Percentiles rank a stretch among this genome's conserved stretches.
These are phyloP conservation scores for Neoscytalidium dimidiatum DNA, from an alignment of 2,329 filamentous ascomycete species.

Conservation along the genomic window DNA sequence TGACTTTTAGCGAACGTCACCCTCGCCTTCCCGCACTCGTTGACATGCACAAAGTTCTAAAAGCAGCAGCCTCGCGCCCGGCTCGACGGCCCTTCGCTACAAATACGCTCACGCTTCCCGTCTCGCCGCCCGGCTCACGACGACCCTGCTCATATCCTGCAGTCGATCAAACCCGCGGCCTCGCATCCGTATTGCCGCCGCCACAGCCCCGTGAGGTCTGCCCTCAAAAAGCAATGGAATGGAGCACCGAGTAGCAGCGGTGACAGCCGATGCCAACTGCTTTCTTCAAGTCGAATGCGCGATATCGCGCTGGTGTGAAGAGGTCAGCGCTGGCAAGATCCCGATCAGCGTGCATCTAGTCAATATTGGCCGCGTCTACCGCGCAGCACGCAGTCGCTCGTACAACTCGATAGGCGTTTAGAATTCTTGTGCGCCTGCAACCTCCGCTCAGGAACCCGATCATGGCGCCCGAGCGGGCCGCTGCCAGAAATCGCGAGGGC, in stretches of 20 bases:
- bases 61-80: not conserved
- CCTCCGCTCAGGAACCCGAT: not conserved
- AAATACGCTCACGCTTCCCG: not conserved
- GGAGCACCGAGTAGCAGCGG: not conserved
- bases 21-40: not conserved
- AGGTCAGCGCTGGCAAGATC: not conserved
- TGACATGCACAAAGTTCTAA: not conserved
- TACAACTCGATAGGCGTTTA: not conserved
- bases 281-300: not conserved
- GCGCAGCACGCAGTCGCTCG: not conserved
- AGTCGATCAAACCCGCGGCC: slow-evolving; percentile 1
- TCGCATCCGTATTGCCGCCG: not conserved
- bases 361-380: not conserved
- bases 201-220: not conserved
- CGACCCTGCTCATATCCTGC: not conserved
- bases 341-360: not conserved
- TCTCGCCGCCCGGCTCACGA: not conserved
- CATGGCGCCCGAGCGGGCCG: not conserved
- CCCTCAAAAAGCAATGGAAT: not conserved
- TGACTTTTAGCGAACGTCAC: not conserved
- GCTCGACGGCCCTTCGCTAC: not conserved
- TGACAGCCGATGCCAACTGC: not conserved
- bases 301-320: not conserved
- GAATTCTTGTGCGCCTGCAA: not conserved
- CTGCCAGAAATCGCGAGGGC: not conserved